phyloP scores from a whole-genome alignment of 2,329 filamentous ascomycete genomes.

The Didymosphaeria variabile region DNA sequence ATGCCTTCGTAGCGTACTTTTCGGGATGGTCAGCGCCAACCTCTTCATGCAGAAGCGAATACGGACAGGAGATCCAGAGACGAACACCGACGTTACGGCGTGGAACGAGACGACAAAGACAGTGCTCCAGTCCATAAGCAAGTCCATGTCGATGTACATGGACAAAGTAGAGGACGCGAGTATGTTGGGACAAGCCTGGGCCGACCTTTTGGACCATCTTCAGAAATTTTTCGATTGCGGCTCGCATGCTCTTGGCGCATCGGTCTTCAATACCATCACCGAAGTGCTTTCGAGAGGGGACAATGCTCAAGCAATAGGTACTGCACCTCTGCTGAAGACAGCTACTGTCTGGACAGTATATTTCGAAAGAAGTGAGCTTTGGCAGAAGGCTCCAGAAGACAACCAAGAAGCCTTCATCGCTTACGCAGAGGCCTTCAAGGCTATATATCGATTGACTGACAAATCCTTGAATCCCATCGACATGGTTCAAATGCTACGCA shows the following conservation, averaged over 20 bases:
- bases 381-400: slow-evolving; percentile 33
- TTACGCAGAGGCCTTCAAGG: slow-evolving; percentile 79
- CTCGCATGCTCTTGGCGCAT: slow-evolving; percentile 53
- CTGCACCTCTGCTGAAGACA: slow-evolving; percentile 41
- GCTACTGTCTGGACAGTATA: slow-evolving; percentile 47
- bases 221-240: slow-evolving; percentile 57
- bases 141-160: slow-evolving; percentile 78
- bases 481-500: slow-evolving; percentile 56
- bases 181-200: slow-evolving; percentile 78
- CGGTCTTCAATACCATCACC: slow-evolving; percentile 53
- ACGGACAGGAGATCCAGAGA: slow-evolving; percentile 20
- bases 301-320: slow-evolving; percentile 31
- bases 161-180: slow-evolving; percentile 72
- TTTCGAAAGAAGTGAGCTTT: slow-evolving; percentile 37
- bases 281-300: slow-evolving; percentile 48
- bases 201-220: slow-evolving; percentile 75
- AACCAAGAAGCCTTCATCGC: slow-evolving; percentile 86
- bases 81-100: slow-evolving; percentile 32
- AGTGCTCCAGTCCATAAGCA: slow-evolving; percentile 47
- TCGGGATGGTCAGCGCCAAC: slow-evolving; percentile 77
- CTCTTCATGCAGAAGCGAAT: slow-evolving; percentile 36
- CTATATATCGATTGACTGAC: slow-evolving; percentile 80
- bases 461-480: slow-evolving; percentile 72
- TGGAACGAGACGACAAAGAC: slow-evolving; percentile 54
- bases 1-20: slow-evolving; percentile 81